A percentile compares a stretch with the other conserved stretches of the same genome.
phyloP scores from a whole-genome alignment of 75 land plant species.

The Cupressus sempervirens region DNA sequence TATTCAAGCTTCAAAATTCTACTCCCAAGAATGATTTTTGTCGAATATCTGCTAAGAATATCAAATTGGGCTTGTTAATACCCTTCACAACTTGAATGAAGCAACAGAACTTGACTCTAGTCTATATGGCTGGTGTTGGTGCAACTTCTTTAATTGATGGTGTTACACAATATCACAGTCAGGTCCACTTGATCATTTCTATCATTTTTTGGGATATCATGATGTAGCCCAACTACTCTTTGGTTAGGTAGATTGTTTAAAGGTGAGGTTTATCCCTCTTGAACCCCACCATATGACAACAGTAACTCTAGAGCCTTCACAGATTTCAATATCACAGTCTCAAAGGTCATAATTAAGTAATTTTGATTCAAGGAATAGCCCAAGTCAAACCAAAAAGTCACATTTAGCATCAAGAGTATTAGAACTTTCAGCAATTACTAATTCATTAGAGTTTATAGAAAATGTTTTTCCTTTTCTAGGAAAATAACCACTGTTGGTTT shows the following conservation, averaged over 20 bases:
- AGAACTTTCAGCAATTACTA: conserved; percentile 28
- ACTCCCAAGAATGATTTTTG: conserved; percentile 94
- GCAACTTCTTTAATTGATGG: conserved; percentile 34
- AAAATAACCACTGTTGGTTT: conserved; percentile 15
- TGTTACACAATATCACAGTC: conserved; percentile 49
- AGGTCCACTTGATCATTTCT: conserved; percentile 61
- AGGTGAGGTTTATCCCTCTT: conserved; percentile 26
- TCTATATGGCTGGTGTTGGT: conserved; percentile 31
- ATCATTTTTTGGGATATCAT: conserved; percentile 25
- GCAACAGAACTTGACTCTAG: conserved; percentile 84
- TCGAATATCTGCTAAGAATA: conserved; percentile 91
- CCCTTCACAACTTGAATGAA: conserved; percentile 96
- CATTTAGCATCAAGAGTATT: conserved; percentile 21
- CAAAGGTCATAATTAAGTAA: conserved; percentile 38
- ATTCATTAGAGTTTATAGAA: conserved; percentile 36
- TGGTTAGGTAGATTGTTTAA: conserved; percentile 50
- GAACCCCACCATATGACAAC: conserved; percentile 21
- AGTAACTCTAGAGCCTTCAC: conserved; percentile 40
- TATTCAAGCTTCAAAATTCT: conserved; percentile 78
- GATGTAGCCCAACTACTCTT: conserved; percentile 36
- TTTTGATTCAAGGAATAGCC: conserved; percentile 26
- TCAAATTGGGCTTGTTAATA: conserved; percentile 68
- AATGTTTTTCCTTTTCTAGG: conserved; percentile 19
- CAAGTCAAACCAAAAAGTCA: conserved; percentile 35
- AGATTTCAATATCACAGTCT: conserved; percentile 31